These are phyloP conservation scores for Emergomyces pasteurianus DNA, from an alignment of 2,329 filamentous ascomycete genomes.

Conservation along the genomic window DNA sequence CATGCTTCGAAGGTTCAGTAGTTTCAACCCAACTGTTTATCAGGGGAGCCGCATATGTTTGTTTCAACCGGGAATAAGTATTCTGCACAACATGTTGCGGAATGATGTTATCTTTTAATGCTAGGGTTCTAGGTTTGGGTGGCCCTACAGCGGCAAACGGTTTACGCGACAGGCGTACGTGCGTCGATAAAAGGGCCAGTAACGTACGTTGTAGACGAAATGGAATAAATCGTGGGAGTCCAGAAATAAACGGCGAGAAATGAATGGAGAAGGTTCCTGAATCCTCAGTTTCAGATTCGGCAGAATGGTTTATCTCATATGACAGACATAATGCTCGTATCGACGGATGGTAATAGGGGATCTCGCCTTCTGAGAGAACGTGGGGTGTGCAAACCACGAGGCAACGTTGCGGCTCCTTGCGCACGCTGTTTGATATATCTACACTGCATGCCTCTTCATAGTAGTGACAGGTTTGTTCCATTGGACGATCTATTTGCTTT, in stretches of 20 bases:
- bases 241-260: constrained; percentile 35
- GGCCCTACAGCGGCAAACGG: constrained; percentile 12
- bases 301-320: constrained; percentile 39
- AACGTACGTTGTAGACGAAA: constrained; percentile 29
- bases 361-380: constrained; percentile 44
- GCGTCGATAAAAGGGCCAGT: constrained; percentile 24
- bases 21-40: constrained; percentile 71
- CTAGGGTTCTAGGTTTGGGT: constrained; percentile 55
- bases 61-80: constrained; percentile 69
- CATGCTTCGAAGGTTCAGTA: constrained; percentile 81
- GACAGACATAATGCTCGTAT: constrained; percentile 64
- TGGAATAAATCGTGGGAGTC: constrained; percentile 22
- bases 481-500: constrained; percentile 62
- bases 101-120: constrained; percentile 72
- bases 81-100: constrained; percentile 68
- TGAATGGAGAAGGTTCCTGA: constrained; percentile 38
- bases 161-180: constrained; percentile 24
- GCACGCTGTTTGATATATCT: constrained; percentile 21
- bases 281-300: constrained; percentile 17
- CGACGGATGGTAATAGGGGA: constrained; percentile 82
- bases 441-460: constrained; percentile 31
- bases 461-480: constrained; percentile 75
- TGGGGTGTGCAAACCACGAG: constrained; percentile 74
- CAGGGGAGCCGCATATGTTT: constrained; percentile 59
- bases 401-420: constrained; percentile 7